These are phyloP conservation scores for Aspergillus candidus DNA, from an alignment of 2,329 filamentous ascomycete genomes.

Conservation along the genomic window DNA sequence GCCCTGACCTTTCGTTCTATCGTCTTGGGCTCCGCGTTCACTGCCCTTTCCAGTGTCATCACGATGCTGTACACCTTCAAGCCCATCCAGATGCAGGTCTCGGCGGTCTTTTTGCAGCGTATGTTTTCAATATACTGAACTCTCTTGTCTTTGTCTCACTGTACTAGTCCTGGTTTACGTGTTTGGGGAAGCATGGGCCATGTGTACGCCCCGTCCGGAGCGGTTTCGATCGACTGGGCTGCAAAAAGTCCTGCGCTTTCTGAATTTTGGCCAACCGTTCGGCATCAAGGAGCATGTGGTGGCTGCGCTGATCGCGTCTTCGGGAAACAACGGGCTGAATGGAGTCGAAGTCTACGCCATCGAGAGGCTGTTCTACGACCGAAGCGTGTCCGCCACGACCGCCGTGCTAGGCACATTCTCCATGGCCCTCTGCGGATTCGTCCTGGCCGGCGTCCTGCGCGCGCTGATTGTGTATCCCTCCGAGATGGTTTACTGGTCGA, in stretches of 20 bases:
- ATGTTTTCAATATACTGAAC: neutral
- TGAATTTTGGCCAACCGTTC: slow-evolving; percentile 18
- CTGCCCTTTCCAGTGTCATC: slow-evolving; percentile 18
- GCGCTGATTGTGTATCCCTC: slow-evolving; percentile 28
- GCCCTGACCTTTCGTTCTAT: slow-evolving; percentile 18
- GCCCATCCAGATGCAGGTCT: slow-evolving; percentile 14
- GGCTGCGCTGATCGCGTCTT: slow-evolving; percentile 16
- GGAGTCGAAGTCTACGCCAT: slow-evolving; percentile 16
- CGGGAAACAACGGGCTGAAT: slow-evolving; percentile 15
- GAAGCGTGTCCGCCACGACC: slow-evolving; percentile 17
- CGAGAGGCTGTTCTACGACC: slow-evolving; percentile 17
- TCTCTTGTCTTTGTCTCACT: neutral
- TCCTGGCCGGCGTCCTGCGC: slow-evolving; percentile 23
- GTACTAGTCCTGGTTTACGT: slow-evolving; percentile 13
- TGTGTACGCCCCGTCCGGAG: slow-evolving; percentile 12
- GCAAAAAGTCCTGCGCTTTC: slow-evolving; percentile 12
- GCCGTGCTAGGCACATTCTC: slow-evolving; percentile 25
- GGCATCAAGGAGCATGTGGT: slow-evolving; percentile 15
- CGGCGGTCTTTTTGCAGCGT: slow-evolving; percentile 17
- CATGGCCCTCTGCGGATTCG: slow-evolving; percentile 25
- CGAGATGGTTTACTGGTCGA: slow-evolving; percentile 31
- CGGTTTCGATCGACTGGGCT: slow-evolving; percentile 11
- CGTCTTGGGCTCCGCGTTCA: slow-evolving; percentile 15
- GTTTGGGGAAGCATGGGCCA: slow-evolving; percentile 14
- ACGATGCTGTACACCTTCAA: slow-evolving; percentile 21